Percentiles rank a stretch among this genome's conserved stretches.
phyloP scores from a whole-genome alignment of 2,329 filamentous ascomycete species.

The Sporothrix luriei region DNA sequence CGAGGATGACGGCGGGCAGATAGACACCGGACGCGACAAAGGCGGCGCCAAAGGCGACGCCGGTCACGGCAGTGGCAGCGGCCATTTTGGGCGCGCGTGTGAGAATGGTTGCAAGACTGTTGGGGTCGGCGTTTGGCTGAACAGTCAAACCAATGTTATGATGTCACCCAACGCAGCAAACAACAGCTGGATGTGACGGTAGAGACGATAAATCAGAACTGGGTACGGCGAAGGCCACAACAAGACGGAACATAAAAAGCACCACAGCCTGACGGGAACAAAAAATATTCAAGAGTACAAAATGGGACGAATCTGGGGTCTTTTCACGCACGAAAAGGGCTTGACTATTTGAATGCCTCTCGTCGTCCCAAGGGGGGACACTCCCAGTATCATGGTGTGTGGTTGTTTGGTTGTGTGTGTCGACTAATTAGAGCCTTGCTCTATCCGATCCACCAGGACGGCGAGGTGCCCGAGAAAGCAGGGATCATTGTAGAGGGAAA shows the following conservation, averaged over 20 bases:
- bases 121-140: neutral
- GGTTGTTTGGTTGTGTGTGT: neutral
- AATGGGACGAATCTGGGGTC: neutral
- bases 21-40: conserved; percentile 63
- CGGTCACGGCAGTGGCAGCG: conserved; percentile 48
- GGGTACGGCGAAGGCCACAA: neutral
- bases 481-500: neutral
- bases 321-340: neutral
- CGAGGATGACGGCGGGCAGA: conserved; percentile 60
- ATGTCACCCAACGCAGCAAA: neutral
- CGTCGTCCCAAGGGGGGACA: neutral
- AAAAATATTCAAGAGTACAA: neutral
- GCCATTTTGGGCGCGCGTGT: conserved; percentile 28
- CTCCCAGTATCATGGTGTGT: neutral
- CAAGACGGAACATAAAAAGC: neutral
- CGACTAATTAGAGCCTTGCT: neutral
- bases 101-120: neutral
- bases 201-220: neutral
- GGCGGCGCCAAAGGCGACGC: conserved; percentile 63
- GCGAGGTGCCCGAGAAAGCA: conserved; percentile 27
- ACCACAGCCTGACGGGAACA: conserved; percentile 3
- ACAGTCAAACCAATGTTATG: too few relatives aligned
- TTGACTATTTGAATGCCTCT: conserved; percentile 16
- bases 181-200: neutral
- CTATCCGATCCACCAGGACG: conserved; percentile 29